phyloP scores from a whole-genome alignment of 495 filamentous ascomycete genomes.

The Collariella sp. region DNA sequence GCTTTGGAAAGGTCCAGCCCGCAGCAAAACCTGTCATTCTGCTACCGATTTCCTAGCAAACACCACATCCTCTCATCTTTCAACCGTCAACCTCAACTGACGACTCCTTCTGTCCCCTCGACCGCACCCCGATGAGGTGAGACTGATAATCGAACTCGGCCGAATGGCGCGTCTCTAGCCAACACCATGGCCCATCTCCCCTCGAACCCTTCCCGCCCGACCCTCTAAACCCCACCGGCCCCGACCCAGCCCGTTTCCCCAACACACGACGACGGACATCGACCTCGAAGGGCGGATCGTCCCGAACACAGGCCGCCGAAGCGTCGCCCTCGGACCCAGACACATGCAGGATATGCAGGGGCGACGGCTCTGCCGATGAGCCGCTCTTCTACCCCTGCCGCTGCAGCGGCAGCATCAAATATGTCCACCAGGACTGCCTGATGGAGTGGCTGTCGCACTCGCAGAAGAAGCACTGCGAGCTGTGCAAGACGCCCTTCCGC shows the following conservation, averaged over 20 bases:
- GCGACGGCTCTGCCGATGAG: conserved; percentile 75
- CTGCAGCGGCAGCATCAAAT: conserved; percentile 97
- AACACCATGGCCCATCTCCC: conserved; percentile 13
- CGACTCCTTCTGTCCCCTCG: no score
- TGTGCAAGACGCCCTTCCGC: conserved; percentile 95
- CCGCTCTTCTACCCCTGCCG: conserved; percentile 96
- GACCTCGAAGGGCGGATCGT: not conserved
- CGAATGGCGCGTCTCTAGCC: not conserved
- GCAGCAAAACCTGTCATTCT: no score
- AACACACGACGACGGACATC: conserved; percentile 20
- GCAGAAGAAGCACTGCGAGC: conserved; percentile 97
- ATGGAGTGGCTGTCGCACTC: conserved; percentile 98
- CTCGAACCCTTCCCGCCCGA: conserved; percentile 7
- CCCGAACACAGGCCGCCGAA: conserved; percentile 11
- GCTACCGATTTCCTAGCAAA: no score
- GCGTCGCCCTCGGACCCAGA: conserved; percentile 47
- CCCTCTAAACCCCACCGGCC: no score
- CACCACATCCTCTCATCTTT: no score
- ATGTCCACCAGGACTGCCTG: conserved; percentile 92
- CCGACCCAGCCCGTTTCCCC: conserved; percentile 20
- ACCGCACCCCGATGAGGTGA: no score
- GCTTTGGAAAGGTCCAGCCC: no score
- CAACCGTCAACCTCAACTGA: no score
- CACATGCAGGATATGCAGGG: conserved; percentile 91
- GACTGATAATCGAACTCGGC: no score